phyloP scores from a whole-genome alignment of 2,329 filamentous ascomycete species.

The Beauveria brongniartii region DNA sequence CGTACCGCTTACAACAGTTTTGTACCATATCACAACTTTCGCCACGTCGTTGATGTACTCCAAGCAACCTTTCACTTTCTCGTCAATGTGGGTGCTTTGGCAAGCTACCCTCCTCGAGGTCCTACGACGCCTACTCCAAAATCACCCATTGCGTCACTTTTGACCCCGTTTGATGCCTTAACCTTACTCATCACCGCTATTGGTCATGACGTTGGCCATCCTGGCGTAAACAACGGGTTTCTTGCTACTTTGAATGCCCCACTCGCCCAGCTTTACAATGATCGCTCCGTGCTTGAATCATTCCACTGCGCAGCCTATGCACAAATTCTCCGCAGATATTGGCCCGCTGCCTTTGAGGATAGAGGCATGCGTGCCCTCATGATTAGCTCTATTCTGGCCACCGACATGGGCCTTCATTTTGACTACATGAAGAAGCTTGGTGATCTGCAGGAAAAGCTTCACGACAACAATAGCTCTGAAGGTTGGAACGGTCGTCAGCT shows the following conservation, averaged over 20 bases:
- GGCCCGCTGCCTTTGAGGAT: constrained; percentile 76
- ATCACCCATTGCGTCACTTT: constrained; percentile 62
- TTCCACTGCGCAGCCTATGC: constrained; percentile 97
- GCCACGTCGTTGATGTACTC: constrained; percentile 91
- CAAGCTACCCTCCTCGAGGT: constrained; percentile 47
- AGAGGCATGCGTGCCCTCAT: constrained; percentile 76
- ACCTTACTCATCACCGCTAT: constrained; percentile 92
- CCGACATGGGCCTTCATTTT: constrained; percentile 95
- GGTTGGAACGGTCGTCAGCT: constrained; percentile 69
- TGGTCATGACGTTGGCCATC: constrained; percentile 94
- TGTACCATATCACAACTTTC: constrained; percentile 96
- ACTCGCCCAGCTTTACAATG: constrained; percentile 91
- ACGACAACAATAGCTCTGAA: constrained; percentile 56
- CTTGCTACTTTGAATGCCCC: constrained; percentile 86
- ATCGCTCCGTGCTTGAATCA: constrained; percentile 90
- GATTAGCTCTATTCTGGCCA: constrained; percentile 96
- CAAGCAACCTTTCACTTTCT: constrained; percentile 91
- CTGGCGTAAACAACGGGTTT: constrained; percentile 97
- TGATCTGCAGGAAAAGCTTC: constrained; percentile 71
- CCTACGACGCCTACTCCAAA: constrained; percentile 26
- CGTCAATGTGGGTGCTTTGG: constrained; percentile 67
- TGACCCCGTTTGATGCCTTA: constrained; percentile 82
- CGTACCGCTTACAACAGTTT: constrained; percentile 93
- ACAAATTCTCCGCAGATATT: constrained; percentile 86
- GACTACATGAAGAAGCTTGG: constrained; percentile 89